phyloP scores from a whole-genome alignment of 2,329 filamentous ascomycete genomes.

The Colletotrichum agaves region DNA sequence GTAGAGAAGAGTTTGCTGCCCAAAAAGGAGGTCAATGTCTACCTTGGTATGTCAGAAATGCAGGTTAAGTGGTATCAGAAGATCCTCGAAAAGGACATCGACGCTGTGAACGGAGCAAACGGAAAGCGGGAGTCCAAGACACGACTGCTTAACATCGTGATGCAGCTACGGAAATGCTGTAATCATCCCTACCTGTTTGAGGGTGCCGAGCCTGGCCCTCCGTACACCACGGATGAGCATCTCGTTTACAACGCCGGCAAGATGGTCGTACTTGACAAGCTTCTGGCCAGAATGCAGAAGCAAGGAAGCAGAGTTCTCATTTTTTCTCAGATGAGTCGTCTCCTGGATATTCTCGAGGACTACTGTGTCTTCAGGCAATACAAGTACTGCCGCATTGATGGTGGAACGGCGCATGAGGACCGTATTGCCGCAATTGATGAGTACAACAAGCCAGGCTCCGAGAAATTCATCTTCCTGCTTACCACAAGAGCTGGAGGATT shows the following conservation, averaged over 20 bases:
- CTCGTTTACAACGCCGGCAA: slow-evolving; percentile 93
- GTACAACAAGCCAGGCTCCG: slow-evolving; percentile 95
- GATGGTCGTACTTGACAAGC: slow-evolving; percentile 96
- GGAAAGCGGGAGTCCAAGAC: slow-evolving; percentile 99
- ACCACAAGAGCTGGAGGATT: slow-evolving; percentile 96
- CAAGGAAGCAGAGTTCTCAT: slow-evolving; percentile 97
- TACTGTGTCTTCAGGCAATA: slow-evolving; percentile 97
- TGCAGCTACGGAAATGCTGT: slow-evolving; percentile 98
- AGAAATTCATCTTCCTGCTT: slow-evolving; percentile 95
- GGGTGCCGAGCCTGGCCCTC: slow-evolving; percentile 94
- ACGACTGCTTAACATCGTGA: slow-evolving; percentile 95
- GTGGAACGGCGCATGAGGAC: slow-evolving; percentile 95
- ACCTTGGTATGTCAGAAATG: slow-evolving; percentile 99
- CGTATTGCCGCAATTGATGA: slow-evolving; percentile 98
- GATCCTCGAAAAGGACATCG: slow-evolving; percentile 98
- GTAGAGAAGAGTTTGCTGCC: slow-evolving; percentile 97
- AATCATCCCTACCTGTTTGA: slow-evolving; percentile 99
- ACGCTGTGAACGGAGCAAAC: slow-evolving; percentile 95
- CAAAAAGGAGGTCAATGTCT: slow-evolving; percentile 97
- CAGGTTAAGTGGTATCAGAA: slow-evolving; percentile 99
- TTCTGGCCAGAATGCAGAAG: slow-evolving; percentile 82
- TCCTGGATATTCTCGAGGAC: slow-evolving; percentile 96
- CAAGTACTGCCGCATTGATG: slow-evolving; percentile 97
- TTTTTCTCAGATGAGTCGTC: slow-evolving; percentile 98
- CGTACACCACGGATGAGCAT: slow-evolving; percentile 98